These are phyloP conservation scores for Mycena epipterygia DNA, from an alignment of 768 basidiomycete species.

Conservation along the genomic window DNA sequence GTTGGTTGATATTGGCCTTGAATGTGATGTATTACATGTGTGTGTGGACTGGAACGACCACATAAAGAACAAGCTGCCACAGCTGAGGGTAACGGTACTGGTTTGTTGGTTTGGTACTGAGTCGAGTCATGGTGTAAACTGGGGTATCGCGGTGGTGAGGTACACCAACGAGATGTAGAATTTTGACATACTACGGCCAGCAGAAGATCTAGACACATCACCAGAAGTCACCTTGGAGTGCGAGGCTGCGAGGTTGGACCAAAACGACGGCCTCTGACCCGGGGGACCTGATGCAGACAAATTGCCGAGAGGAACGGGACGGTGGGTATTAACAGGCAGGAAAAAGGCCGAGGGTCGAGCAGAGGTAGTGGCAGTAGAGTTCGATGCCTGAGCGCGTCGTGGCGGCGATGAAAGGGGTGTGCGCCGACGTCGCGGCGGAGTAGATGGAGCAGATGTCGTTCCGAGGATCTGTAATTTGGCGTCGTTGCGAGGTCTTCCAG, in stretches of 20 bases:
- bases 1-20: background rate
- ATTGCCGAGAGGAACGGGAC: background rate
- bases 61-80: background rate
- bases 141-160: slow-evolving; percentile 6
- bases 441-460: background rate
- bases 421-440: background rate
- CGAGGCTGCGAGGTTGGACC: background rate
- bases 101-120: background rate
- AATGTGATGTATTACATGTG: slow-evolving; percentile 3
- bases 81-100: background rate
- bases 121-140: background rate
- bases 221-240: no score
- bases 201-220: no score
- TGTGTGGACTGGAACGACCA: background rate
- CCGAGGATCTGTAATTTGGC: background rate
- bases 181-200: no score
- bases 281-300: background rate
- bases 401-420: background rate
- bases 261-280: background rate
- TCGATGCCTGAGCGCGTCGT: background rate
- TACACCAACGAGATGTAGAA: background rate
- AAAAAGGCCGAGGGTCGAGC: no score
- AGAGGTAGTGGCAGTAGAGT: background rate
- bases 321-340: background rate
- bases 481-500: background rate